Base-by-base conservation (phyloP, 192 early-diverging fungal genomes). In the Backusella macrospora region DNA sequence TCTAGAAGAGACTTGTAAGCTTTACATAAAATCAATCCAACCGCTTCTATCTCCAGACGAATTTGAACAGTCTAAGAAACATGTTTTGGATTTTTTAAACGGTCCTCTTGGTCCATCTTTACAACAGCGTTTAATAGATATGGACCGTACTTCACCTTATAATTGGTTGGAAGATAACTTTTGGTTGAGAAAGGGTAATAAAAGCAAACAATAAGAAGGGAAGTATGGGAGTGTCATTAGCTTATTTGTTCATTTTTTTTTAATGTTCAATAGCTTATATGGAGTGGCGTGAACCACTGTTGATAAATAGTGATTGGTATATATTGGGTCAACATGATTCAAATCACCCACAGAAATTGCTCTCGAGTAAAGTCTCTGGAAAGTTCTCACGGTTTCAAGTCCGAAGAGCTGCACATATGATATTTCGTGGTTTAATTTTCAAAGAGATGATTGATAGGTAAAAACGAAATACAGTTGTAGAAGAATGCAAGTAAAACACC, bases 291-390 rank as follows among this genome's bases (percentile, higher is more conserved):
- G 93, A 94, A 52, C 81, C 89, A 10, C 68, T 95, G 34, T 79
- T 95, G 72, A 86, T 98, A 72, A 94, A 98, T 84, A 93, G 92
- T 62, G 95, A 95, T 83, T 98, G 94, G 90, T 96, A 90, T 74
- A 87, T 96, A 29, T 48, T 92, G n/a, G 80, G 87, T 72, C 76
- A 79, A 7, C 89, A 92, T 71, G 93, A 94, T 71, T 70, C 77
- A 4, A 73, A 81, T 68, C 88, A 89, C 16, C 89, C 87, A 37
- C 82, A 76, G 0, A 73, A 75, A 39, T 75, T 82, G 18, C 55
- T 82, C 0, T 66, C 81, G 18, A 76, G 78, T 2, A 59, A 62
- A 45, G 74, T 65, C 26, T 69, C 75, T 23, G 83, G 87, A 16
- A 74, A 78, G 34, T 96, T 90, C 73, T 88, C 91, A 21, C 84